phyloP scores from a whole-genome alignment of 768 basidiomycete genomes.

The Tricholoma hemisulphureum region DNA sequence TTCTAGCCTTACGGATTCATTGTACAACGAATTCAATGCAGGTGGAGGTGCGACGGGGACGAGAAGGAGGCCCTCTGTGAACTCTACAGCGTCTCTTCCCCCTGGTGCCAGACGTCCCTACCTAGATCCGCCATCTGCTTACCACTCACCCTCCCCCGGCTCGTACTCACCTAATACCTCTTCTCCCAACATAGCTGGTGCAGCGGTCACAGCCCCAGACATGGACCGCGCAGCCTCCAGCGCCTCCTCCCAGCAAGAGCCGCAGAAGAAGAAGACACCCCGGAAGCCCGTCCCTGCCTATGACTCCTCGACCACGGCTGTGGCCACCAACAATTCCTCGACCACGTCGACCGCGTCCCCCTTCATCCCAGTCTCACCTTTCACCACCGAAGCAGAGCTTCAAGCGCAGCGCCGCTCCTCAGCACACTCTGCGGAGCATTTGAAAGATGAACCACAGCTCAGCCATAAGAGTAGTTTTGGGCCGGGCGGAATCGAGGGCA shows the following conservation, averaged over 20 bases:
- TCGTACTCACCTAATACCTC: background rate
- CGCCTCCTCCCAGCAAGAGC: background rate
- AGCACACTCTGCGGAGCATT: constrained; percentile 17
- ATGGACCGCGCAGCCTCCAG: constrained; percentile 8
- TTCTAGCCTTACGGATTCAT: background rate
- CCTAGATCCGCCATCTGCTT: background rate
- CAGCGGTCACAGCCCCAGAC: constrained; percentile 7
- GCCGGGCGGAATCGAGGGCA: constrained; percentile 21
- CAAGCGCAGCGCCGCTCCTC: background rate
- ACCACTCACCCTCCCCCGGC: background rate
- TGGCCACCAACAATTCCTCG: background rate
- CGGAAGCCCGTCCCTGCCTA: constrained; percentile 24
- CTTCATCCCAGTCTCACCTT: background rate
- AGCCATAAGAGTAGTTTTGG: constrained; percentile 24
- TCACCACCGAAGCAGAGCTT: background rate
- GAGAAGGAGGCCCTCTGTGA: background rate
- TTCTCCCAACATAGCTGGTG: background rate
- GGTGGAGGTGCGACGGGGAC: background rate
- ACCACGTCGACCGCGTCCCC: background rate
- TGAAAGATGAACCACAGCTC: constrained; percentile 4
- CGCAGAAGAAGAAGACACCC: constrained; percentile 7
- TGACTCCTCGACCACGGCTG: background rate
- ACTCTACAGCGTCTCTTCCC: background rate
- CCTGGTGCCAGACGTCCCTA: background rate
- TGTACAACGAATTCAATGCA: background rate